phyloP scores from a whole-genome alignment of 192 early-diverging fungal genomes.

The Ambispora gerdemannii region DNA sequence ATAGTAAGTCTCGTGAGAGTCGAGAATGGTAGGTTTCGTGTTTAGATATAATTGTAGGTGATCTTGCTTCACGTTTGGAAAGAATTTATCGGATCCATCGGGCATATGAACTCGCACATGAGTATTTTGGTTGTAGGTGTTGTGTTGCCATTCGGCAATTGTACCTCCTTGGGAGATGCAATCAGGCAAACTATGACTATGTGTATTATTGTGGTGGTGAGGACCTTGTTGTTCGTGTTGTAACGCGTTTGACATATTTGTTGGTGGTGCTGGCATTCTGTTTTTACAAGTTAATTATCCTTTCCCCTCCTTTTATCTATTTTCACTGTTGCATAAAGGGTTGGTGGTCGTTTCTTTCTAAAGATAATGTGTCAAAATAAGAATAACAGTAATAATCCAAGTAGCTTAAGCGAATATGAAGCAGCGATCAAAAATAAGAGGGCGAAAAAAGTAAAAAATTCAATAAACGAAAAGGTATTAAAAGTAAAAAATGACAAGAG shows the following conservation, averaged over 20 bases:
- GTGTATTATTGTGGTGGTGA: neutral
- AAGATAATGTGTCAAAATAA: neutral
- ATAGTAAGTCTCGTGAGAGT: neutral
- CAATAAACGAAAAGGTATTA: neutral
- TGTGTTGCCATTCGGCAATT: constrained; percentile 11
- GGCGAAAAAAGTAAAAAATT: neutral
- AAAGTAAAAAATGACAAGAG: too few relatives aligned
- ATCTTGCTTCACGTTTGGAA: constrained; percentile 9
- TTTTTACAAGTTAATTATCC: too few relatives aligned
- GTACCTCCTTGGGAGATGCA: constrained; percentile 11
- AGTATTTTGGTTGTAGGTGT: constrained; percentile 4
- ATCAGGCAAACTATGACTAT: neutral
- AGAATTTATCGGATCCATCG: neutral
- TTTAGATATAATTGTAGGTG: constrained; percentile 6
- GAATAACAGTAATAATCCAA: neutral
- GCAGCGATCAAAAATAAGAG: neutral
- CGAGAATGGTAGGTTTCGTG: neutral
- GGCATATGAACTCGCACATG: constrained; percentile 11
- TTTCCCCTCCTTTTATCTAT: too few relatives aligned
- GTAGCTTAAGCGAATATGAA: neutral
- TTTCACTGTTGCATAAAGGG: too few relatives aligned
- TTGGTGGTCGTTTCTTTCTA: neutral
- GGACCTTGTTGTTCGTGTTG: neutral
- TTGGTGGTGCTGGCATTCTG: neutral
- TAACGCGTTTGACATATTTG: neutral